Conservation (phyloP, 768 basidiomycete species). For the Saitozyma sp. region DNA sequence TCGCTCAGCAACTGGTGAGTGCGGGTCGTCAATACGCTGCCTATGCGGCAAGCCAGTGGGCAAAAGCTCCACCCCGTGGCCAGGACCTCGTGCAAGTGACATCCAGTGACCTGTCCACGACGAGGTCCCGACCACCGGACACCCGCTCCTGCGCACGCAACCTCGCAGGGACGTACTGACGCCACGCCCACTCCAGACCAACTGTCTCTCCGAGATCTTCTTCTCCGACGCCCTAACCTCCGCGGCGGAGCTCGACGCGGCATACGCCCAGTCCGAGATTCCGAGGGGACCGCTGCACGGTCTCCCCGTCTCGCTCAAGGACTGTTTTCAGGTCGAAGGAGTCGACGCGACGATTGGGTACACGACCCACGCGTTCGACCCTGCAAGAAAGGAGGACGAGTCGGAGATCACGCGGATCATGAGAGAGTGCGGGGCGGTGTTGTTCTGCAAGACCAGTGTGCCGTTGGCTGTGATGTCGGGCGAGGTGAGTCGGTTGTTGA, state of each 20-base stretch:
- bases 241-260: slow-evolving; percentile 30
- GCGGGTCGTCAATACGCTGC: background rate
- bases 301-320: slow-evolving; percentile 70
- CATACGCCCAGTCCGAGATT: slow-evolving; percentile 50
- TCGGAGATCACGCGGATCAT: slow-evolving; percentile 29
- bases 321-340: slow-evolving; percentile 60
- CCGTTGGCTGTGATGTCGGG: too few species aligned
- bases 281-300: slow-evolving; percentile 59
- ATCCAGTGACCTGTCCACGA: too few species aligned
- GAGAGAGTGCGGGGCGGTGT: slow-evolving; percentile 58
- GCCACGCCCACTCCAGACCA: slow-evolving; percentile 55
- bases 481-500: too few species aligned
- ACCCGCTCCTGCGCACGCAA: too few species aligned
- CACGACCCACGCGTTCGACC: slow-evolving; percentile 58
- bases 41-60: background rate
- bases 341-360: slow-evolving; percentile 66
- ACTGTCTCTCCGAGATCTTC: slow-evolving; percentile 70
- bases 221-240: slow-evolving; percentile 55
- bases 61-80: background rate
- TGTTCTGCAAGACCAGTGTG: slow-evolving; percentile 57
- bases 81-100: too few species aligned
- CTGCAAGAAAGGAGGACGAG: slow-evolving; percentile 57
- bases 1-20: slow-evolving; percentile 43
- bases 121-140: too few species aligned
- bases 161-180: background rate